These are phyloP conservation scores for Plenodomus tracheiphilus DNA, from an alignment of 2,329 filamentous ascomycete genomes.

Conservation along the genomic window DNA sequence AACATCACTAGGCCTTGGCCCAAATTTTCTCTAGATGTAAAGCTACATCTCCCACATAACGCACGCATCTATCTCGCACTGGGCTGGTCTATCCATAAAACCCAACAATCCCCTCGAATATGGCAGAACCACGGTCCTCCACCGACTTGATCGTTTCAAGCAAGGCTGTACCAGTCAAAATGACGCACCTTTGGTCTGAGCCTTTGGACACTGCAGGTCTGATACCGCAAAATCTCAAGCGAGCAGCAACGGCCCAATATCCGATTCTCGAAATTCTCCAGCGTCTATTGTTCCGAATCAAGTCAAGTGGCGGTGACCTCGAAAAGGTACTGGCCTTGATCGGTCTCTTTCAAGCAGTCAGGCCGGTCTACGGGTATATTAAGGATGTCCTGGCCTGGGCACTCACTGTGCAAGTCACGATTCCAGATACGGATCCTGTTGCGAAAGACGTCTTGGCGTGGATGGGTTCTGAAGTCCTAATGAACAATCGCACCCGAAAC, in stretches of 20 bases:
- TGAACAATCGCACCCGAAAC: constrained; percentile 21
- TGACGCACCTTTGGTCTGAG: constrained; percentile 24
- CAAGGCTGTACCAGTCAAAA: background rate
- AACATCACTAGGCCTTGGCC: too few relatives aligned
- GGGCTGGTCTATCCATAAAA: too few relatives aligned
- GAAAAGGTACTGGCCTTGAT: constrained; percentile 28
- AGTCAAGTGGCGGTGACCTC: constrained; percentile 17
- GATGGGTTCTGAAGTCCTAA: constrained; percentile 31
- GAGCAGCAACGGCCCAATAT: constrained; percentile 15
- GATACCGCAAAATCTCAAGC: constrained; percentile 28
- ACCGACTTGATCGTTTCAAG: background rate
- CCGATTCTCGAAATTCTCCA: constrained; percentile 37
- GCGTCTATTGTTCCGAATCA: constrained; percentile 26
- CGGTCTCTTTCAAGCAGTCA: constrained; percentile 27
- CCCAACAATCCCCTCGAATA: too few relatives aligned
- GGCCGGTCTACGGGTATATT: constrained; percentile 18
- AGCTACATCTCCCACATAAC: too few relatives aligned
- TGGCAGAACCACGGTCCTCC: background rate
- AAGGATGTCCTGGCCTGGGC: constrained; percentile 23
- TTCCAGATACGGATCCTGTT: constrained; percentile 28
- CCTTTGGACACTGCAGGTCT: constrained; percentile 28
- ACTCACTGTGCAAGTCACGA: constrained; percentile 24
- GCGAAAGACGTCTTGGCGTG: constrained; percentile 31
- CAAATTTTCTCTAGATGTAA: too few relatives aligned
- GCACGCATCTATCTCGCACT: too few relatives aligned